phyloP scores from a whole-genome alignment of 768 basidiomycete species.

The Lentinula sp. region DNA sequence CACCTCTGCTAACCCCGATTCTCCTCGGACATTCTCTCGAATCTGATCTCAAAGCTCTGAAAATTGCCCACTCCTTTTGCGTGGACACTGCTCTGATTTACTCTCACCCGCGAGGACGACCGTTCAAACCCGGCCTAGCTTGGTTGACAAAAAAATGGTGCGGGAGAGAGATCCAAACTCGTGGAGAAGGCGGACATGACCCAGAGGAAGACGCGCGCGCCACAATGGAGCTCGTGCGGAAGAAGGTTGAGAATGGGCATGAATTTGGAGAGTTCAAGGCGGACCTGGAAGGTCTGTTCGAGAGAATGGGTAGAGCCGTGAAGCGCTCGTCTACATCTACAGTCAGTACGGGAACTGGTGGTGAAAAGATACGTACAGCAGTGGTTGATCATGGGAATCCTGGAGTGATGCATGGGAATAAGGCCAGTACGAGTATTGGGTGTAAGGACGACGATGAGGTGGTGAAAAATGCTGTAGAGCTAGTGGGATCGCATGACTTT shows the following conservation, averaged over 20 bases:
- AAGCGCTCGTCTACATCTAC: slow-evolving; percentile 13
- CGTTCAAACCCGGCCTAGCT: slow-evolving; percentile 92
- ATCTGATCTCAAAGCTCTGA: slow-evolving; percentile 86
- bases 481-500: slow-evolving; percentile 66
- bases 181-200: slow-evolving; percentile 84
- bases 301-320: slow-evolving; percentile 62
- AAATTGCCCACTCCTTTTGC: slow-evolving; percentile 78
- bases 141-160: slow-evolving; percentile 97
- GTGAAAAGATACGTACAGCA: slow-evolving; percentile 45
- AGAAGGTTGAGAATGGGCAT: slow-evolving; percentile 72
- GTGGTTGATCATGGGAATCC: slow-evolving; percentile 88
- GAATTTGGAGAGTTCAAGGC: slow-evolving; percentile 85
- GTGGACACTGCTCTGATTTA: slow-evolving; percentile 90
- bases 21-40: slow-evolving; percentile 95
- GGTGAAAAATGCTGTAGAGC: slow-evolving; percentile 57
- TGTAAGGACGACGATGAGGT: slow-evolving; percentile 80
- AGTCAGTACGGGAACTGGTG: slow-evolving; percentile 12
- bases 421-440: slow-evolving; percentile 69
- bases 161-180: slow-evolving; percentile 79
- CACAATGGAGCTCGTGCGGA: slow-evolving; percentile 75
- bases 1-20: slow-evolving; percentile 51
- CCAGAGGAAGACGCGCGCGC: slow-evolving; percentile 93
- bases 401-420: slow-evolving; percentile 75
- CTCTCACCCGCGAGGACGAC: slow-evolving; percentile 90
- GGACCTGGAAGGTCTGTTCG: slow-evolving; percentile 85